Percentiles rank a stretch among this genome's conserved stretches.
Conservation (phyloP, 306 rosid genomes). For the Vigna nakashimae region DNA sequence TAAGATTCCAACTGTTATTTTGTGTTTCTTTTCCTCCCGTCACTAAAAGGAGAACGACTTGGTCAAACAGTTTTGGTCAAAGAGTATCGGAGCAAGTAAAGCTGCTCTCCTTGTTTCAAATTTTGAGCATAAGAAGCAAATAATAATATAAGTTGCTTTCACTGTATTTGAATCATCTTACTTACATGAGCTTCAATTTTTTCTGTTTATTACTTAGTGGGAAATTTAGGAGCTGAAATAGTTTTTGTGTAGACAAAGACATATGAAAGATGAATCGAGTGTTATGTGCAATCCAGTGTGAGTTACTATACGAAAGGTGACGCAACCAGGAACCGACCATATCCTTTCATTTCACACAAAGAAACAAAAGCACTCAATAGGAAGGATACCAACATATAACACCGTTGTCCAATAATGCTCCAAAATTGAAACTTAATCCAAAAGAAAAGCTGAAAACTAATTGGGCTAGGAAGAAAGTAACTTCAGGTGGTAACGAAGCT, state of each 20-base stretch:
- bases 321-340: not conserved
- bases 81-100: not conserved
- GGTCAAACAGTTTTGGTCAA: not conserved
- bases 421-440: constrained; percentile 10
- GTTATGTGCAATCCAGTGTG: not conserved
- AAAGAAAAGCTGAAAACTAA: constrained; percentile 1
- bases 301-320: not conserved
- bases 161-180: no score
- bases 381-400: constrained; percentile 4
- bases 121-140: not conserved
- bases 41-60: not conserved
- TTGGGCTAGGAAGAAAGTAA: not conserved
- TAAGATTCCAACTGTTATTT: not conserved
- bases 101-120: not conserved
- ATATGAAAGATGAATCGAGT: no score
- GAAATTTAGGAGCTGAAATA: no score
- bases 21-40: not conserved
- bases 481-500: constrained; percentile 63
- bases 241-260: no score
- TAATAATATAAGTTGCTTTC: not conserved
- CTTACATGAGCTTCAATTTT: no score
- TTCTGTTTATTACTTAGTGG: no score
- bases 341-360: constrained; percentile 18
- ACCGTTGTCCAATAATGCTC: constrained; percentile 35
- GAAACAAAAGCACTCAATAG: constrained; percentile 14